These are phyloP conservation scores for Halenospora varia DNA, from an alignment of 495 filamentous ascomycete species.

Conservation along the genomic window DNA sequence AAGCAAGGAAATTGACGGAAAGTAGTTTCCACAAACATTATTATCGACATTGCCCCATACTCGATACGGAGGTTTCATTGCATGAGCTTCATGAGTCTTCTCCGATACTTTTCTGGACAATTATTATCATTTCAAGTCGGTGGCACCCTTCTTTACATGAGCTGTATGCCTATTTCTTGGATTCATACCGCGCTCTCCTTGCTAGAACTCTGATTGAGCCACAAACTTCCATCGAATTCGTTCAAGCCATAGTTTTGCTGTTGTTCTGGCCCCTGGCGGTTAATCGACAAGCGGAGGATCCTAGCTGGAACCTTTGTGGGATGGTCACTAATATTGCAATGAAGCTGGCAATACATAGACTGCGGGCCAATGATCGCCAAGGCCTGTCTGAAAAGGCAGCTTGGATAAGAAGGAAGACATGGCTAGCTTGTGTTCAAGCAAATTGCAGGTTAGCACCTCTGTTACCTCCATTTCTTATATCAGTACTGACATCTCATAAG, in stretches of 20 bases:
- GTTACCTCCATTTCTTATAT: background rate
- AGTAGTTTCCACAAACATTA: constrained; percentile 26
- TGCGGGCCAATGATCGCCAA: background rate
- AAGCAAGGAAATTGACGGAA: background rate
- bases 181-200: constrained; percentile 25
- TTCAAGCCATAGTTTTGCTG: constrained; percentile 29
- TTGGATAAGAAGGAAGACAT: background rate
- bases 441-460: background rate
- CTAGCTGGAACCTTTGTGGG: constrained; percentile 32
- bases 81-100: constrained; percentile 23
- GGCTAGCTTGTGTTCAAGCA: background rate
- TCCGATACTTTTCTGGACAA: constrained; percentile 31
- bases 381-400: background rate
- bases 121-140: constrained; percentile 20
- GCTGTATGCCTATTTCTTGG: constrained; percentile 28
- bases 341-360: background rate
- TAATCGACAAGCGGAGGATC: constrained; percentile 24
- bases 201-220: constrained; percentile 17
- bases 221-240: constrained; percentile 25
- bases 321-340: constrained; percentile 29
- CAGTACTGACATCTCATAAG: background rate
- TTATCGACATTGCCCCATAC: constrained; percentile 27
- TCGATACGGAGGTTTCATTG: constrained; percentile 24
- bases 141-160: constrained; percentile 5
- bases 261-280: constrained; percentile 30